Percentiles rank a stretch among this genome's conserved stretches.
phyloP scores from a whole-genome alignment of 805 yeast species.

The Scheffersomyces ergatensis region DNA sequence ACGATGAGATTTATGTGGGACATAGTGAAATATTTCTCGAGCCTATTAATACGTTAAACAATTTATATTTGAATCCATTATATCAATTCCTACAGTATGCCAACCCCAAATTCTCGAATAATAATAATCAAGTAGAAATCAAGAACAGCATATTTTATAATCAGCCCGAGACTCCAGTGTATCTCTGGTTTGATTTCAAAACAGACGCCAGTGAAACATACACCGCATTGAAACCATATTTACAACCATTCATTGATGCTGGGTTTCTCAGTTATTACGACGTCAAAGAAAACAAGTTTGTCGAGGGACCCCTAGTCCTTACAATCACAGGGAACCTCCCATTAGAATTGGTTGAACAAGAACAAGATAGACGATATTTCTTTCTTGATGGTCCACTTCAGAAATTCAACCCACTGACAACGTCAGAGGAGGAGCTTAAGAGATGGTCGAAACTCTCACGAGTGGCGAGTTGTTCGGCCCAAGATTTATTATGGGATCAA shows the following conservation, averaged over 20 bases:
- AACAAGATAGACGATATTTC: constrained; percentile 25
- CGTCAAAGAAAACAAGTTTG: constrained; percentile 23
- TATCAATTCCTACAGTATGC: constrained; percentile 44
- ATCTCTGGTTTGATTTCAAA: constrained; percentile 64
- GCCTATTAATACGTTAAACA: constrained; percentile 43
- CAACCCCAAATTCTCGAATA: constrained; percentile 29
- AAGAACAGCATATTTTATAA: constrained; percentile 38
- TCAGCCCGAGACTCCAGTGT: constrained; percentile 50
- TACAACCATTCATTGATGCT: constrained; percentile 46
- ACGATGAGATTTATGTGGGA: constrained; percentile 54
- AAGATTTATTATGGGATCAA: constrained; percentile 17
- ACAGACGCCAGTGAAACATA: constrained; percentile 51
- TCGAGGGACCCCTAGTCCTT: constrained; percentile 57
- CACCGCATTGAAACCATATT: constrained; percentile 39
- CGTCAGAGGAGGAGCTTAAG: constrained; percentile 17
- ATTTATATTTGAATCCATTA: constrained; percentile 56
- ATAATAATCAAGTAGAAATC: constrained; percentile 6
- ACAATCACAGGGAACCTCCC: constrained; percentile 70
- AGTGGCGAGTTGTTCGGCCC: constrained; percentile 45
- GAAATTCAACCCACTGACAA: constrained; percentile 19
- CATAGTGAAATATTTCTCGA: constrained; percentile 52
- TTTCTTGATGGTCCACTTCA: constrained; percentile 56
- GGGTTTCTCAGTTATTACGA: constrained; percentile 53
- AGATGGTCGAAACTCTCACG: constrained; percentile 26
- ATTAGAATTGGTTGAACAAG: constrained; percentile 24